Conservation (phyloP, 768 basidiomycete species). For the Inosperma sp. region DNA sequence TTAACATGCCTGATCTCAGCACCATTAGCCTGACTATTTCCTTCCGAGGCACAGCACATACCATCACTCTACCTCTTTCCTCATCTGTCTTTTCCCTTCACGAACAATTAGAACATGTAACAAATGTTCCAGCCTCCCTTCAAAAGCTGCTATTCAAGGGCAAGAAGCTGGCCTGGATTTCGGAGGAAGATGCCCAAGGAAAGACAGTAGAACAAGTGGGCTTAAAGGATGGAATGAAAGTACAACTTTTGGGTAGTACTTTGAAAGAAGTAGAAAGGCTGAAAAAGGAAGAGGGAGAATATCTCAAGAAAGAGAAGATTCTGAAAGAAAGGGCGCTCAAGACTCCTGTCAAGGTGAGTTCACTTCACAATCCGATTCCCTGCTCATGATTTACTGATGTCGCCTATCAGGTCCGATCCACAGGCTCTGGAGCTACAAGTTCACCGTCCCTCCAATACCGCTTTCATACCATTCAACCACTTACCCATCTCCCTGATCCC, state of each 20-base stretch:
- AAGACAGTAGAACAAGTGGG: slow-evolving; percentile 41
- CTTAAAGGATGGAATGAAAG: slow-evolving; percentile 58
- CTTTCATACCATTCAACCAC: slow-evolving; percentile 61
- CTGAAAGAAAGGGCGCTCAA: slow-evolving; percentile 55
- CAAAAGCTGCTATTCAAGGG: slow-evolving; percentile 77
- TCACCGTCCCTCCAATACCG: slow-evolving; percentile 42
- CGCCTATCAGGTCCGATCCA: slow-evolving; percentile 51
- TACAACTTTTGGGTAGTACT: slow-evolving; percentile 71
- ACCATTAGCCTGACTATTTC: slow-evolving; percentile 25
- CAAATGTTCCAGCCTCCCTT: slow-evolving; percentile 55
- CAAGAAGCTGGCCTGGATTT: slow-evolving; percentile 39
- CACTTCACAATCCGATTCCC: no score
- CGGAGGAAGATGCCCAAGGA: slow-evolving; percentile 20
- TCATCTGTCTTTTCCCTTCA: slow-evolving; percentile 51
- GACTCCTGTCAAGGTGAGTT: slow-evolving; percentile 51
- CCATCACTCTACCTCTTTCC: slow-evolving; percentile 45
- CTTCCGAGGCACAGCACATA: slow-evolving; percentile 46
- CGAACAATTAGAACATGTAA: slow-evolving; percentile 53
- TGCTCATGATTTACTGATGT: not conserved
- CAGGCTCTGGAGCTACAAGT: slow-evolving; percentile 33
- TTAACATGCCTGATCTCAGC: not conserved
- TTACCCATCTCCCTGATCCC: slow-evolving; percentile 63
- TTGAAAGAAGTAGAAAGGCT: slow-evolving; percentile 50
- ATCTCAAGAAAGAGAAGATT: slow-evolving; percentile 52
- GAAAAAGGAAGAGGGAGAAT: slow-evolving; percentile 53